A percentile compares a stretch with the other conserved stretches of the same genome.
Evolutionary conservation across 331 rosid species (phyloP).

Genomic region (Ulmus americana): DNA sequence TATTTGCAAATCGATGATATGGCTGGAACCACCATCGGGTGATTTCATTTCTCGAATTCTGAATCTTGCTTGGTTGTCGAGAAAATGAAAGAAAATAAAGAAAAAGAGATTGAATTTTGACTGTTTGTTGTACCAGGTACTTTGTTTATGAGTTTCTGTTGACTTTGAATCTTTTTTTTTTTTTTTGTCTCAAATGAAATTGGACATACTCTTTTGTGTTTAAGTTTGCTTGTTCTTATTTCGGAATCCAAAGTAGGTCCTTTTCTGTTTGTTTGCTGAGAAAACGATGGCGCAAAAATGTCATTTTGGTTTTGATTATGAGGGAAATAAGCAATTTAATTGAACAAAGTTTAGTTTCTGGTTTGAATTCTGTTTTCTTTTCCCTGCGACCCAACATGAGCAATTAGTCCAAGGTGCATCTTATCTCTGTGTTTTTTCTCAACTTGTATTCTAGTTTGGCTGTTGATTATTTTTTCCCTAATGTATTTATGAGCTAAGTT

Average conservation of each 20-base stretch:
- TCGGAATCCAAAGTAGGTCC: too few relatives aligned
- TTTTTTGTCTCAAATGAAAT: too few relatives aligned
- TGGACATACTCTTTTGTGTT: neutral
- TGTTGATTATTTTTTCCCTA: too few relatives aligned
- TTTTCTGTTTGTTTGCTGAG: constrained; percentile 7
- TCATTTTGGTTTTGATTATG: neutral
- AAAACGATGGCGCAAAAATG: neutral
- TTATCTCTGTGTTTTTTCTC: neutral
- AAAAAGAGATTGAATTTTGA: neutral
- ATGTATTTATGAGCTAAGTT: too few relatives aligned
- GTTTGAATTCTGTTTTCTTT: neutral
- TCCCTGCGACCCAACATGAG: neutral
- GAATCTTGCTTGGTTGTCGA: constrained; percentile 15
- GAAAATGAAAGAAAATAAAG: constrained; percentile 4
- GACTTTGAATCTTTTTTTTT: too few relatives aligned
- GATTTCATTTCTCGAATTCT: neutral
- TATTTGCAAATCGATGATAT: constrained; percentile 69
- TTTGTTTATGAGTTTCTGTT: too few relatives aligned
- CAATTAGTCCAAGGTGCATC: neutral
- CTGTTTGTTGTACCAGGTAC: neutral
- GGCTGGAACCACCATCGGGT: constrained; percentile 92
- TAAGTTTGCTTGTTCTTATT: neutral
- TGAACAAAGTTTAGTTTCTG: neutral
- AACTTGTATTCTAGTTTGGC: too few relatives aligned
- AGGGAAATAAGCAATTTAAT: neutral